Percentiles rank a stretch among this genome's conserved stretches.
Conservation (phyloP, 208 protist species). For the Trypanosoma cruzi region DNA sequence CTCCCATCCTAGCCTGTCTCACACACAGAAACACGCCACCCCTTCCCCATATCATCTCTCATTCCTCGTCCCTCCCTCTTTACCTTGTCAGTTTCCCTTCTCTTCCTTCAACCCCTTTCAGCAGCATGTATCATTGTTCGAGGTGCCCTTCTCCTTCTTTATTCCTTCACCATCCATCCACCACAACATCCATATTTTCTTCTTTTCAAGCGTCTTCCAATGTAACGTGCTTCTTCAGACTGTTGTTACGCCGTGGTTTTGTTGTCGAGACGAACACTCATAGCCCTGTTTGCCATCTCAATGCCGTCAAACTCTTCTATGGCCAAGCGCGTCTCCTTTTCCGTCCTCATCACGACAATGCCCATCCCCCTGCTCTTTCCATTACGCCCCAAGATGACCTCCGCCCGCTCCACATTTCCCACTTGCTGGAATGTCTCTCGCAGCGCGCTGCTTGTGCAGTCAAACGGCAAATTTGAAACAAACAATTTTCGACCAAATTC, state of each 20-base stretch:
- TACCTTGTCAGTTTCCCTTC: slow-evolving; percentile 1
- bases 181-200: not conserved
- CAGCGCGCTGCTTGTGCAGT: slow-evolving; percentile 69
- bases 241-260: slow-evolving; percentile 32
- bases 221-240: not conserved
- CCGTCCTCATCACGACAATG: slow-evolving; percentile 76
- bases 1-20: not conserved
- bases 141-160: too few relatives aligned
- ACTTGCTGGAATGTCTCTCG: slow-evolving; percentile 86
- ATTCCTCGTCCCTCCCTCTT: not conserved
- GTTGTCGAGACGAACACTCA: slow-evolving; percentile 83
- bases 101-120: too few relatives aligned
- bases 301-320: slow-evolving; percentile 88
- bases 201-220: not conserved
- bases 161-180: too few relatives aligned
- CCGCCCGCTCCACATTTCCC: slow-evolving; percentile 71
- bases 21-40: not conserved
- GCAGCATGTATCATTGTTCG: too few relatives aligned
- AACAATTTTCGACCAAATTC: slow-evolving; percentile 76
- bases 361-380: slow-evolving; percentile 79
- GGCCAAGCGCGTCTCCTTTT: slow-evolving; percentile 62
- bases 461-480: slow-evolving; percentile 84
- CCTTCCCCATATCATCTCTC: not conserved
- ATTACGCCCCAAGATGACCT: slow-evolving; percentile 71
- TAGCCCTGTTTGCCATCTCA: slow-evolving; percentile 80